Base-by-base conservation (phyloP, 1,284 basidiomycete species). In the Papiliotrema laurentii region DNA sequence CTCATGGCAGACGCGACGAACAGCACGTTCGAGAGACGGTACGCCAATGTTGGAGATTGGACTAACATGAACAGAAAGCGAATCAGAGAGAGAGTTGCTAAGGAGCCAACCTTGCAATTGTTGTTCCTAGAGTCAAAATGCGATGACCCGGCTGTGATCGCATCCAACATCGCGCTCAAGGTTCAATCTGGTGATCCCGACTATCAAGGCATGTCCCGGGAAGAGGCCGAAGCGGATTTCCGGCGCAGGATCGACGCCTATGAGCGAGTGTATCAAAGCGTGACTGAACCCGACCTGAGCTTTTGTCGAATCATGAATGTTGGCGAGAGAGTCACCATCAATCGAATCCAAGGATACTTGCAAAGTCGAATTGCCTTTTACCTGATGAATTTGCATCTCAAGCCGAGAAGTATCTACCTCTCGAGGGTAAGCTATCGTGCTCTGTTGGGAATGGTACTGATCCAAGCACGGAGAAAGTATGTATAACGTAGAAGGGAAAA, bases 311-410 rank as follows among this genome's bases (percentile, higher is more conserved):
- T 96, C 64, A 83, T 83, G 48, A 91, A 96, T 62, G 87, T 96
- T 24, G 91, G 92, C 11, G 82, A 81, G 56, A 84, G 87, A 69
- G 90, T 91, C 40, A 85, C 83, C 1, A 81, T 92, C 53, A 87
- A 85, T 58, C 81, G 84, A 56, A 92, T 93, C 45, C 81, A 90
- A 60, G 91, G 93, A 19, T 98, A 98, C 68, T 76, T 98, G 53
- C 90, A 96, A 69, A 91, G 88, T 78, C 85, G 96, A 31, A 94
- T 98, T 58, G 94, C 91, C 3, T 98, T 97, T 75, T 99, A 96
- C 74, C 79, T 98, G 51, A 97, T 97, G 93, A 98, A 98, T 74
- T 73, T 97, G 61, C 96, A 99, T 70, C 77, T 98, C 56, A 96
- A 97, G 64, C 94, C 96, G 13, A 80, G 96, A 53, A 91, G 87